Percentiles rank a stretch among this genome's conserved stretches.
phyloP scores from a whole-genome alignment of 345 rosid genomes.

The Hirschfeldia incana region DNA sequence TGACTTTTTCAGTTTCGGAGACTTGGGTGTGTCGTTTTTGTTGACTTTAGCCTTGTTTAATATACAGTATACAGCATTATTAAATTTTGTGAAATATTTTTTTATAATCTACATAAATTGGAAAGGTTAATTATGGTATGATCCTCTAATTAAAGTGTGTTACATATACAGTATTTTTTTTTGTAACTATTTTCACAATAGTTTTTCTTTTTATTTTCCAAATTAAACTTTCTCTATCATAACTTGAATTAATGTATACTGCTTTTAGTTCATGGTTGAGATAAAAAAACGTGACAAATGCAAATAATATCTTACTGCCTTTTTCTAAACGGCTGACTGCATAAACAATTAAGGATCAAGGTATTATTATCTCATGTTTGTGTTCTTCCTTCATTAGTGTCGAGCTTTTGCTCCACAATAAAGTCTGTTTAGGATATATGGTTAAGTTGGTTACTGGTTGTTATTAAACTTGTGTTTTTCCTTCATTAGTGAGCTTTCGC shows the following conservation, averaged over 20 bases:
- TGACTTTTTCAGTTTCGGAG: background rate
- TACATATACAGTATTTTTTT: too few relatives aligned
- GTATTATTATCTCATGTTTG: background rate
- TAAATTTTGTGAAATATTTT: too few relatives aligned
- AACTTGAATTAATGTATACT: background rate
- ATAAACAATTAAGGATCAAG: background rate
- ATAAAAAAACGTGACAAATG: background rate
- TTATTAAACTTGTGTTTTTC: background rate
- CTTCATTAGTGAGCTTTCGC: too few relatives aligned
- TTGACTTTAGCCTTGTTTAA: background rate
- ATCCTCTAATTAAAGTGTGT: too few relatives aligned
- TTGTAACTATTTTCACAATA: too few relatives aligned
- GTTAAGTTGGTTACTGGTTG: background rate
- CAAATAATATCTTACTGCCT: background rate
- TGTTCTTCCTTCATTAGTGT: background rate
- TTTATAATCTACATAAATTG: too few relatives aligned
- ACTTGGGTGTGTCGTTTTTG: background rate
- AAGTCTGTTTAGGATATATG: background rate
- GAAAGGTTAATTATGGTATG: too few relatives aligned
- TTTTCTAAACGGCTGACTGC: background rate
- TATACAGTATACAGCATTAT: too few relatives aligned
- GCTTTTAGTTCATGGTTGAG: background rate
- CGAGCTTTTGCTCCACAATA: background rate
- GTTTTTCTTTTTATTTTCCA: too few relatives aligned
- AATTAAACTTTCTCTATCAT: too few relatives aligned